A percentile compares a stretch with the other conserved stretches of the same genome.
These are phyloP conservation scores for Naganishia kalamii DNA, from an alignment of 768 basidiomycete genomes.

Conservation along the genomic window DNA sequence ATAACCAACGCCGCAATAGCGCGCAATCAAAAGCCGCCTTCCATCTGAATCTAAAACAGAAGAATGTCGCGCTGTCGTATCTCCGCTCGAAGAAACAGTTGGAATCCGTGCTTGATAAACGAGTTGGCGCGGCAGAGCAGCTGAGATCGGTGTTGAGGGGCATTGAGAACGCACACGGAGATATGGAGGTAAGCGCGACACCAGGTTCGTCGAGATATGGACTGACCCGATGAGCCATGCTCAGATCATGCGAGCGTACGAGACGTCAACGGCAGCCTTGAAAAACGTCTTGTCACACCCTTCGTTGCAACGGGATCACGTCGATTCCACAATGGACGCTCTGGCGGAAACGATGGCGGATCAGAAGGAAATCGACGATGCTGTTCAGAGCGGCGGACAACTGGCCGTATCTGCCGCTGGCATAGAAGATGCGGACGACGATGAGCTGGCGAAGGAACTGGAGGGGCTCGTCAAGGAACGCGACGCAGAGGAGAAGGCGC, in stretches of 20 bases:
- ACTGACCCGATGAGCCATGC: background rate
- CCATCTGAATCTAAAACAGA: conserved; percentile 65
- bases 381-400: conserved; percentile 63
- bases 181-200: conserved; percentile 62
- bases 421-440: conserved; percentile 48
- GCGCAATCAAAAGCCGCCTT: conserved; percentile 60
- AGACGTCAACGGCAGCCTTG: conserved; percentile 72
- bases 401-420: conserved; percentile 53
- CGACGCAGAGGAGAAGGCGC: conserved; percentile 43
- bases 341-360: conserved; percentile 76
- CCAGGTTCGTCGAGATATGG: background rate
- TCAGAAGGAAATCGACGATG: conserved; percentile 73
- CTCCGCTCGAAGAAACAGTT: conserved; percentile 75
- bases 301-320: conserved; percentile 64
- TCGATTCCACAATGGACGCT: conserved; percentile 82
- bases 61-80: conserved; percentile 65
- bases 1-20: conserved; percentile 47
- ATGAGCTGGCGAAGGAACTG: conserved; percentile 63
- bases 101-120: conserved; percentile 68
- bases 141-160: conserved; percentile 68
- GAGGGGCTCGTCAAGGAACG: conserved; percentile 54
- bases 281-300: conserved; percentile 71
- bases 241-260: conserved; percentile 79
- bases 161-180: conserved; percentile 82
- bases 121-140: conserved; percentile 65